Base-by-base conservation (phyloP, 257 asterid species). In the Jacaranda mimosifolia region DNA sequence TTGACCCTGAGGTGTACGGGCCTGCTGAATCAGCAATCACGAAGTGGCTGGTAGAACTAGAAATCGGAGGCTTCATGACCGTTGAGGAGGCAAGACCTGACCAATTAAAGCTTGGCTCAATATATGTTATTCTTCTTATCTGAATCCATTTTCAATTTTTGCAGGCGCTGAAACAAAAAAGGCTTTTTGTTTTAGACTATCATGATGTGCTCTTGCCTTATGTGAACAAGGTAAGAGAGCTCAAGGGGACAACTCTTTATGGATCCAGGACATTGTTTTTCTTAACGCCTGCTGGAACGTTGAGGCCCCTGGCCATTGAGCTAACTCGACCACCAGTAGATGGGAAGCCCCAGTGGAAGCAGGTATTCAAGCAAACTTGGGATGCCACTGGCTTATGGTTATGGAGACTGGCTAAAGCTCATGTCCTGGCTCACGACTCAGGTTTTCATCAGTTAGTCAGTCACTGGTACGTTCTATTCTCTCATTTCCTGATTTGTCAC, bases 211-310 rank as follows among this genome's bases (percentile, higher is more conserved):
- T 88, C 6, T 6, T 92, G 79, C 98, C 97, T 56, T 87, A 63
- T 46, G 97, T 94, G 62, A 68, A 87, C 74, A 88, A 83, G 79
- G 94, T 94, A 26, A 87, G 96, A 72, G 76, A 75, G 80, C 79
- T 81, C 1, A 18, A 85, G 32, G 94, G 91, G 48, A 91, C 87
- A 14, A 89, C 89, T 38, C 77, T 92, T 0, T 92, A 94, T 45
- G 98, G 92, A 63, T 94, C 98, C 5, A 87, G 98, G 86, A 83
- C 94, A 1, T 9, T 94, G 42, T 92, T 94, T 83, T 87, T 80
- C 85, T 80, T 92, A 82, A 82, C 76, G 36, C 86, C 88, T 14
- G 10, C 39, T 4, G 81, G 85, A 64, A 81, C 89, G 0, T 79
- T 94, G 83, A 83, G 82, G 89, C 92, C 97, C 8, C 2, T 94